A percentile compares a stretch with the other conserved stretches of the same genome.
Conservation (phyloP, 2,329 filamentous ascomycete species). For the Pseudogymnoascus sp. region DNA sequence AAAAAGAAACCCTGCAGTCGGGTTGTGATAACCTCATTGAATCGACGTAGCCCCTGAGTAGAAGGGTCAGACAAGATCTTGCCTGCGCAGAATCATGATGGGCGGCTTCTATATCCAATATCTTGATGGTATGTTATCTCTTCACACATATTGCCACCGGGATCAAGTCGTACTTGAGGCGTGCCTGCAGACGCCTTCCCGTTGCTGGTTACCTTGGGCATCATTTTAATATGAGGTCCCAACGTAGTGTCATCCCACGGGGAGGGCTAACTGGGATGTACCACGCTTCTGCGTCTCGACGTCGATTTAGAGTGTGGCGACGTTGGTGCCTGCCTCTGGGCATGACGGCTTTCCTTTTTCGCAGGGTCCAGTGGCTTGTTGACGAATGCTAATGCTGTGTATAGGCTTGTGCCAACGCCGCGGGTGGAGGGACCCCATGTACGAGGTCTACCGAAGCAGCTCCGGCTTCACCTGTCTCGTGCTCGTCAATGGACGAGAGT, state of each 20-base stretch:
- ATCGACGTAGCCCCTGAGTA: not conserved
- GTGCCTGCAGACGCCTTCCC: slow-evolving; percentile 4
- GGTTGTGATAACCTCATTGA: slow-evolving; percentile 4
- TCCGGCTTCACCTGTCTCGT: slow-evolving; percentile 83
- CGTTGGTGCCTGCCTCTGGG: slow-evolving; percentile 10
- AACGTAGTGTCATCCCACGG: slow-evolving; percentile 6
- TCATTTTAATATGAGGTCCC: slow-evolving; percentile 2
- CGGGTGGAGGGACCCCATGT: slow-evolving; percentile 85
- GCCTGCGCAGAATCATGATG: slow-evolving; percentile 35
- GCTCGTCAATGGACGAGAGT: slow-evolving; percentile 92
- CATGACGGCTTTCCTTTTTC: slow-evolving; percentile 1
- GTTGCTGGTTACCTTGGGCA: slow-evolving; percentile 9
- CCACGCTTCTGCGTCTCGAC: not conserved
- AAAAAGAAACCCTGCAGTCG: slow-evolving; percentile 18
- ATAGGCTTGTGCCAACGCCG: slow-evolving; percentile 89
- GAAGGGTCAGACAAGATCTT: slow-evolving; percentile 5
- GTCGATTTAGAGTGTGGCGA: slow-evolving; percentile 10
- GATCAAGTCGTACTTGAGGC: slow-evolving; percentile 4
- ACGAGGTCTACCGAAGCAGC: slow-evolving; percentile 68
- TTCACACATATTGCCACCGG: not conserved
- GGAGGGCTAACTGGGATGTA: slow-evolving; percentile 2
- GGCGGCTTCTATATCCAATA: slow-evolving; percentile 43
- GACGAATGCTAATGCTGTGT: slow-evolving; percentile 10
- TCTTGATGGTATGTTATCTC: slow-evolving; percentile 58
- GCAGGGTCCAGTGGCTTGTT: slow-evolving; percentile 5